Percentiles rank a stretch among this genome's conserved stretches.
Evolutionary conservation across 257 asterid species (phyloP).

Genomic region (Penstemon eatonii): DNA sequence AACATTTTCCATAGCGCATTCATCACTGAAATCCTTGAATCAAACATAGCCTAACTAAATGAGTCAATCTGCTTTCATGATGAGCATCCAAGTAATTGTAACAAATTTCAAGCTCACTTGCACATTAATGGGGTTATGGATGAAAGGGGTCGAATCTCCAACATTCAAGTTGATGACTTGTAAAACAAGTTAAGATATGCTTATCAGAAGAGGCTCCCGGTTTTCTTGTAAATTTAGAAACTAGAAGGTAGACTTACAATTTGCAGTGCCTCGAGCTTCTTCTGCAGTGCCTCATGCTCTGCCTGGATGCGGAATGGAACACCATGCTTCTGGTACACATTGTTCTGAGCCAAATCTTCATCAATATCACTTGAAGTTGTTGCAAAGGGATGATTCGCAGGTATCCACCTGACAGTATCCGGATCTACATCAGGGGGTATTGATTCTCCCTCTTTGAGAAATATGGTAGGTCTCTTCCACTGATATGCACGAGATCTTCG

Average conservation of each 20-base stretch:
- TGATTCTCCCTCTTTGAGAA: slow-evolving; percentile 93
- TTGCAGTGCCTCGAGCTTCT: slow-evolving; percentile 90
- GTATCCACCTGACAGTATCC: slow-evolving; percentile 97
- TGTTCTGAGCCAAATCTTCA: slow-evolving; percentile 87
- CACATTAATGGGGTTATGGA: neutral
- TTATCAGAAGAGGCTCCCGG: neutral
- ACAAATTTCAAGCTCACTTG: slow-evolving; percentile 1
- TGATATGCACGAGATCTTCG: slow-evolving; percentile 97
- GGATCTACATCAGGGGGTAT: slow-evolving; percentile 98
- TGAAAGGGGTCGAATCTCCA: neutral
- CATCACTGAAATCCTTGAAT: too few relatives aligned
- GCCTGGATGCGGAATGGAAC: slow-evolving; percentile 96
- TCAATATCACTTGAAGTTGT: slow-evolving; percentile 93
- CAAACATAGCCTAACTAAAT: too few relatives aligned
- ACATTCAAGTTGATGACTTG: too few relatives aligned
- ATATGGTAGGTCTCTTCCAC: slow-evolving; percentile 96
- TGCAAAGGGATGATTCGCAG: slow-evolving; percentile 98
- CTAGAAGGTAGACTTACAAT: slow-evolving; percentile 51
- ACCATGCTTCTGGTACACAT: slow-evolving; percentile 91
- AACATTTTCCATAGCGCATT: too few relatives aligned
- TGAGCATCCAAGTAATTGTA: neutral
- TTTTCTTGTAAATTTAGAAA: neutral
- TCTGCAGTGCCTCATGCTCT: slow-evolving; percentile 97
- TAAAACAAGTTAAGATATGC: slow-evolving; percentile 2
- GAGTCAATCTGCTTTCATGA: neutral